Base-by-base conservation (phyloP, 2,329 filamentous ascomycete genomes). In the Arthrinium phaeospermum region DNA sequence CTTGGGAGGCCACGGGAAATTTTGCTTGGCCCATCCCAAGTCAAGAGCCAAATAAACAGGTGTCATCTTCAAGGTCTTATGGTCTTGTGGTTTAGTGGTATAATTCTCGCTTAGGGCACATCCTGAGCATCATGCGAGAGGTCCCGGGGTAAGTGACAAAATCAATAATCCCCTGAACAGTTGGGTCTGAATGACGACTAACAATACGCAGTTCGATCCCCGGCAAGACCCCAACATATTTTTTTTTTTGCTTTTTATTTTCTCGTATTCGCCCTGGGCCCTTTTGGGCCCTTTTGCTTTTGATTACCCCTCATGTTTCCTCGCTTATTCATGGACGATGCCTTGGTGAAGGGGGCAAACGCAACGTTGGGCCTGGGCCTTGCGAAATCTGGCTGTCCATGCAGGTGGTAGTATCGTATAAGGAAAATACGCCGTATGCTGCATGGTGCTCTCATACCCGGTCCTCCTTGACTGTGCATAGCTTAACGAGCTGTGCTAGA, bases 51-150 rank as follows among this genome's bases (percentile, higher is more conserved):
- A 34, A 0, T 22, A 19, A 61, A 19, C 27, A 61, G 2, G 16
- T 22, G 27, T 34, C 13, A 34, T 34, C 27, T 34, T 24, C 16
- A 61, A 14, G 51, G 51, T 49, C 46, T 49, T 49, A n/a, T 51
- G 49, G 49, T 61, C 53, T 61, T 61, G 53, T 61, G 53, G 53
- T 61, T 61, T 61, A 61, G 53, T 61, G 53, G 53, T 61, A 61
- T 61, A 61, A 61, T 61, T 61, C 53, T 61, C 53, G 53, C 53
- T 61, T 61, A 61, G 53, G 53, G 53, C 27, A 34, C 53, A 61
- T 30, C 53, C 53, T 61, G 53, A 61, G 53, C 53, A 34, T 61
- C 53, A 34, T 61, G 53, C 53, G 53, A 61, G 53, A 61, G 53
- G 53, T 61, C 53, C 53, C 53, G 53, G 53, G 53, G 53, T 61